phyloP scores from a whole-genome alignment of 805 yeast species.

The Lachancea sp. region DNA sequence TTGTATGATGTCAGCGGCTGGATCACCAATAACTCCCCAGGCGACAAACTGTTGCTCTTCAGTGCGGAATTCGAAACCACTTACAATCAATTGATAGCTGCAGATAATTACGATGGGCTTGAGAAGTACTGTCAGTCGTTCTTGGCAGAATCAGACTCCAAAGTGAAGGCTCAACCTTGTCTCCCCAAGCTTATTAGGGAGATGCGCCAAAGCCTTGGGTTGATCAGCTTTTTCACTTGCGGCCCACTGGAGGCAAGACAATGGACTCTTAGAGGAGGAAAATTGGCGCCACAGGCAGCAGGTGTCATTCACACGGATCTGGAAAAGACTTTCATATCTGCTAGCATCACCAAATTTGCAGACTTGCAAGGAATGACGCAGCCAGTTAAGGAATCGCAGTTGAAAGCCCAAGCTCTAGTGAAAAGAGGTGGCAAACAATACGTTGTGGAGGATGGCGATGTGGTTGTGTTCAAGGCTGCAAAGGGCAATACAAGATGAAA shows the following conservation, averaged over 20 bases:
- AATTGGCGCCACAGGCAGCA: constrained; percentile 84
- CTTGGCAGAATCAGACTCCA: constrained; percentile 21
- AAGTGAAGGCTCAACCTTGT: constrained; percentile 36
- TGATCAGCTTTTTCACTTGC: constrained; percentile 82
- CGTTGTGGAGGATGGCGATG: constrained; percentile 77
- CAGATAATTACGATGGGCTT: constrained; percentile 15
- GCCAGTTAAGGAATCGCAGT: constrained; percentile 22
- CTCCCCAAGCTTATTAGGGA: constrained; percentile 56
- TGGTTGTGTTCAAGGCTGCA: constrained; percentile 64
- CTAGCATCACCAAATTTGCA: constrained; percentile 62
- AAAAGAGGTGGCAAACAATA: constrained; percentile 62
- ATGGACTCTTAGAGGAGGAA: constrained; percentile 76
- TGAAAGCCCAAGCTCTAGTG: constrained; percentile 26
- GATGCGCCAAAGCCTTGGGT: constrained; percentile 61
- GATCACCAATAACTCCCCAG: constrained; percentile 62
- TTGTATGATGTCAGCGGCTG: constrained; percentile 49
- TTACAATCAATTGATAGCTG: constrained; percentile 29
- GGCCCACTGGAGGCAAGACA: constrained; percentile 81
- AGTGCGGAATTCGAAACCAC: constrained; percentile 48
- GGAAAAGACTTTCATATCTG: constrained; percentile 72
- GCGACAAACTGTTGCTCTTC: constrained; percentile 62
- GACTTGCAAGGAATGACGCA: constrained; percentile 39
- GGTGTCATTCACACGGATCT: constrained; percentile 84
- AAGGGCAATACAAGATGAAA: constrained; percentile 46
- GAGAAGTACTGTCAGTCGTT: constrained; percentile 12